A percentile compares a stretch with the other conserved stretches of the same genome.
Evolutionary conservation across 805 yeast genomes (phyloP).

Genomic region (Saccharomycopsis malanga): DNA sequence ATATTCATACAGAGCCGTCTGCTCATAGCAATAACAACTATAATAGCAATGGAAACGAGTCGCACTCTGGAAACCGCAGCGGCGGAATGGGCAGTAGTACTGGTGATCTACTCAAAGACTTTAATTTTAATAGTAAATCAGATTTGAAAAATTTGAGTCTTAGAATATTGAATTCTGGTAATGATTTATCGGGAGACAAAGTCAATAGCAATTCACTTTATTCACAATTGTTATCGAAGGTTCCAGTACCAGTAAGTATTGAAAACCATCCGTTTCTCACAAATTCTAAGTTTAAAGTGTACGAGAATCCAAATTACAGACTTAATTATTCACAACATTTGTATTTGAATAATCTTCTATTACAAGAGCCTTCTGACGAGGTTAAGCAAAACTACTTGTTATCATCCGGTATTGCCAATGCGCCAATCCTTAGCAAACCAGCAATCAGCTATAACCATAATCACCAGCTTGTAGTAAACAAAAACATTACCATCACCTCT

Average conservation of each 20-base stretch:
- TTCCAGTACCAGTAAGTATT: constrained; percentile 10
- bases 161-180: neutral
- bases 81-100: neutral
- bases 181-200: neutral
- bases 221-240: neutral
- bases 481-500: constrained; percentile 10
- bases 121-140: neutral
- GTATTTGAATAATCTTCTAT: constrained; percentile 9
- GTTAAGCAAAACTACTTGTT: constrained; percentile 20
- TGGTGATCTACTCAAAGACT: neutral
- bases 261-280: constrained; percentile 14
- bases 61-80: neutral
- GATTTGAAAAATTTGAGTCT: neutral
- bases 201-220: neutral
- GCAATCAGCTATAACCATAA: constrained; percentile 3
- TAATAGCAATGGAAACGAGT: neutral
- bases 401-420: constrained; percentile 17
- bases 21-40: neutral
- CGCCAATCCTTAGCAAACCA: constrained; percentile 15
- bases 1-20: neutral
- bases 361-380: constrained; percentile 17
- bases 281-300: constrained; percentile 5
- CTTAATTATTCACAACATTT: constrained; percentile 14
- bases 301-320: constrained; percentile 4
- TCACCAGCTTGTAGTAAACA: neutral